Percentiles rank a stretch among this genome's conserved stretches.
Evolutionary conservation across 179 eudicot genomes (phyloP).

Genomic region (Camellia oleifera): DNA sequence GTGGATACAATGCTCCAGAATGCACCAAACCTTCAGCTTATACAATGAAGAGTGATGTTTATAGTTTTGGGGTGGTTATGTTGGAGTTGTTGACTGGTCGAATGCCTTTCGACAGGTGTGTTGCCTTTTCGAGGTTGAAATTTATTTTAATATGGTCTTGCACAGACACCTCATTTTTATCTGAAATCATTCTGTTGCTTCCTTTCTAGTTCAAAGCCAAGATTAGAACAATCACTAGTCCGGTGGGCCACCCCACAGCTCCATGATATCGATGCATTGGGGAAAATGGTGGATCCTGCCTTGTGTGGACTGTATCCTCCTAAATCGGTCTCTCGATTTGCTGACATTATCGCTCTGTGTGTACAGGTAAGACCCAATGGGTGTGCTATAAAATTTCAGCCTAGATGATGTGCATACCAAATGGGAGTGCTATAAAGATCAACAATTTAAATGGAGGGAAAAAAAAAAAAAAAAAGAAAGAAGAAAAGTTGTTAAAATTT

Average conservation of each 20-base stretch:
- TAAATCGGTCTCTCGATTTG: constrained; percentile 61
- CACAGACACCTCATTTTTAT: neutral
- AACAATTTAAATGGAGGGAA: no score
- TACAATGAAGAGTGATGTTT: constrained; percentile 61
- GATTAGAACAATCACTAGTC: constrained; percentile 61
- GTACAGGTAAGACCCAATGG: constrained; percentile 43
- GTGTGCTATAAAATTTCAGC: neutral
- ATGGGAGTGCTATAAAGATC: no score
- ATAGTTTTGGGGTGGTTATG: constrained; percentile 71
- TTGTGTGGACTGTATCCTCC: constrained; percentile 59
- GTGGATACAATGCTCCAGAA: constrained; percentile 50
- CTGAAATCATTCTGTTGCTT: neutral
- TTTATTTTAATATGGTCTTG: neutral
- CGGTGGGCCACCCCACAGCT: constrained; percentile 72
- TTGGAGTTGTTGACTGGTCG: constrained; percentile 70
- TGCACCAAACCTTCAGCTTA: constrained; percentile 37
- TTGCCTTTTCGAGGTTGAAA: neutral
- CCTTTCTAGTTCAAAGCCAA: constrained; percentile 47
- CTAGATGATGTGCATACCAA: neutral
- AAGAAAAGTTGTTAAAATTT: no score
- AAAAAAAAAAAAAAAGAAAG: no score
- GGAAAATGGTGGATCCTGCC: constrained; percentile 63
- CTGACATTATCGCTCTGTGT: constrained; percentile 57
- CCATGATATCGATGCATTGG: constrained; percentile 58
- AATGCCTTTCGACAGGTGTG: constrained; percentile 58